phyloP scores from a whole-genome alignment of 495 filamentous ascomycete genomes.

The Letharia columbiana region DNA sequence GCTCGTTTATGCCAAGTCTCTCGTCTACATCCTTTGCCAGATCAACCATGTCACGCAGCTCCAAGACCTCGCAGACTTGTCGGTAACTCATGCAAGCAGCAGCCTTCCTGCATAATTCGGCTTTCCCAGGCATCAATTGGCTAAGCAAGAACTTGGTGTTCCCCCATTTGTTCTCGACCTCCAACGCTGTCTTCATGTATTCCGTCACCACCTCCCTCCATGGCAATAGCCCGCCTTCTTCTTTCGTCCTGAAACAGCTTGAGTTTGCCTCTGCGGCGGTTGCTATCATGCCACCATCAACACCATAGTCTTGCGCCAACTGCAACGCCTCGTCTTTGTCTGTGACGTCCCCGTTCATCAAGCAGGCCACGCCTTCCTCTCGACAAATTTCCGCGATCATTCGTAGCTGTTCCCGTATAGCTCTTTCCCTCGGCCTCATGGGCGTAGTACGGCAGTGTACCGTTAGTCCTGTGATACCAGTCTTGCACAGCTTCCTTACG shows the following conservation, averaged over 20 bases:
- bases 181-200: conserved; percentile 62
- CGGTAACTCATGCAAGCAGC: conserved; percentile 53
- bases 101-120: conserved; percentile 46
- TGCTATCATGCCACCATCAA: conserved; percentile 95
- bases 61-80: conserved; percentile 53
- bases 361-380: conserved; percentile 73
- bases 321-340: conserved; percentile 55
- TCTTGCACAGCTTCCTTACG: conserved; percentile 64
- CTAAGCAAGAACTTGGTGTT: conserved; percentile 89
- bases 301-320: conserved; percentile 64
- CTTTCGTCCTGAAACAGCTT: conserved; percentile 63
- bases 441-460: conserved; percentile 93
- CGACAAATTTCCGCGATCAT: conserved; percentile 73
- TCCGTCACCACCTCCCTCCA: conserved; percentile 70
- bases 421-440: conserved; percentile 83
- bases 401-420: conserved; percentile 73
- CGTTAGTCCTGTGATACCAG: conserved; percentile 86
- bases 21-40: conserved; percentile 55
- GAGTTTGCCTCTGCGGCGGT: conserved; percentile 82
- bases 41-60: conserved; percentile 49
- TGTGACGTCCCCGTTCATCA: conserved; percentile 92
- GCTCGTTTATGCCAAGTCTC: conserved; percentile 48
- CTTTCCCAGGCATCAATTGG: conserved; percentile 77
- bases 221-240: conserved; percentile 53
- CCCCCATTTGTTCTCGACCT: conserved; percentile 72